Conservation (phyloP, 768 basidiomycete species). For the Tricholoma terreum region DNA sequence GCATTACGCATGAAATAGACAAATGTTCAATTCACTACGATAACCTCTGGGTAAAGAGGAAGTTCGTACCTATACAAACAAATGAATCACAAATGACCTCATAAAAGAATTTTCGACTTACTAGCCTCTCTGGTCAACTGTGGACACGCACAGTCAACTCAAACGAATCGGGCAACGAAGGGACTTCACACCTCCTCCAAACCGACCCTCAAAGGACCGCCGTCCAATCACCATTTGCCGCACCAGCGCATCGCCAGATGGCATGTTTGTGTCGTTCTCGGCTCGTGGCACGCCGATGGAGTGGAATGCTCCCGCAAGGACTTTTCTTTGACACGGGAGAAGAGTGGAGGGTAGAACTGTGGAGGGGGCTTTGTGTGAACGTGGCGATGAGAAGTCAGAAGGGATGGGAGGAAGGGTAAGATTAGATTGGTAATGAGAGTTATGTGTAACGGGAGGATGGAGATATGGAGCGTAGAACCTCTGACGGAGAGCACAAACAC, state of each 20-base stretch:
- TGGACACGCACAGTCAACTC: constrained; percentile 88
- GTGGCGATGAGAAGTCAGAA: background rate
- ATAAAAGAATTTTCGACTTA: too few relatives aligned
- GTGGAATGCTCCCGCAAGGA: constrained; percentile 78
- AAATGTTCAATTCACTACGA: constrained; percentile 59
- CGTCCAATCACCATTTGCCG: constrained; percentile 93
- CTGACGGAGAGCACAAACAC: too few relatives aligned
- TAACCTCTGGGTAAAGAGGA: constrained; percentile 97
- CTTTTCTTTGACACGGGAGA: constrained; percentile 77
- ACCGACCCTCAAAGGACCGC: constrained; percentile 71
- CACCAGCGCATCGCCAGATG: constrained; percentile 90
- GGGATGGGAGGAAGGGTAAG: background rate
- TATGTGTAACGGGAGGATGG: too few relatives aligned
- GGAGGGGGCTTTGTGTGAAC: background rate
- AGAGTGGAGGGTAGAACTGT: constrained; percentile 76
- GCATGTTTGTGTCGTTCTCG: constrained; percentile 91
- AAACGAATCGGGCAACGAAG: constrained; percentile 89
- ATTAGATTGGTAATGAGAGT: too few relatives aligned
- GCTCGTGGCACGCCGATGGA: constrained; percentile 94
- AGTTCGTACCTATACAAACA: constrained; percentile 66
- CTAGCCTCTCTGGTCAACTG: constrained; percentile 75
- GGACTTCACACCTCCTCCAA: constrained; percentile 65
- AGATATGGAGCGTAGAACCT: constrained; percentile 27
- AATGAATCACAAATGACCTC: constrained; percentile 1
- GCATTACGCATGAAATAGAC: too few relatives aligned